Evolutionary conservation across 2,329 filamentous ascomycete genomes (phyloP), one percentile per base, ranked within the genome.

Genomic region (Neobulgaria alba): DNA sequence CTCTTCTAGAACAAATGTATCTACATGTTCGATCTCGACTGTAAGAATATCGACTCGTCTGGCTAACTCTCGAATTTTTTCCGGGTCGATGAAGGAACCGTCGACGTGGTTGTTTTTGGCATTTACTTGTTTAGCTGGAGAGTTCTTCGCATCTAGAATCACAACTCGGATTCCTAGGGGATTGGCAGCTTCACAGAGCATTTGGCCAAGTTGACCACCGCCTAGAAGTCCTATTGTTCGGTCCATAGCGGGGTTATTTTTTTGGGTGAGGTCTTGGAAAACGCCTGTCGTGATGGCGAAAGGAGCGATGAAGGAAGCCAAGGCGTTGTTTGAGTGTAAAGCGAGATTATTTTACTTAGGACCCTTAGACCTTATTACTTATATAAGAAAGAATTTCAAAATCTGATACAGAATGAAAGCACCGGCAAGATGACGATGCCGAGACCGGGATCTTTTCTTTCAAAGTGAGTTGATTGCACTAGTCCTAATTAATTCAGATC

Each of bases 11-110:
- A 92, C 82, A 39, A 86, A 71, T n/a, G 87, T 92, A 62, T 95
- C 79, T 43, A 95, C 83, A 64, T 95, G 90, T 68, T 96, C 90
- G 49, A 95, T 95, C 64, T 96, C 90, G 10, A 94, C 85, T 0
- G 88, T 95, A 46, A 95, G 69, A 12, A 94, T 77, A 59, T 94
- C 85, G 54, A 80, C 87, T 23, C 71, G 66, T 29, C 73, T 66
- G 2, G 90, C 88, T n/a, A 96, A 71, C 60, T 86, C 72, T 32
- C 79, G 77, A 50, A 96, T 88, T 50, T 85, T 82, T 23, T 76
- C 75, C 0, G 81, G 69, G 52, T 95, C 83, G 60, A 87, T 89
- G 72, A 95, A 95, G 0, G 88, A 94, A 43, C 89, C 90, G 14
- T 79, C 74, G 43, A 95, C 76, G 59, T 95, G 87, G 49, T 72